Conservation (phyloP, 2,329 filamentous ascomycete genomes). For the Epichloe hybrida region DNA sequence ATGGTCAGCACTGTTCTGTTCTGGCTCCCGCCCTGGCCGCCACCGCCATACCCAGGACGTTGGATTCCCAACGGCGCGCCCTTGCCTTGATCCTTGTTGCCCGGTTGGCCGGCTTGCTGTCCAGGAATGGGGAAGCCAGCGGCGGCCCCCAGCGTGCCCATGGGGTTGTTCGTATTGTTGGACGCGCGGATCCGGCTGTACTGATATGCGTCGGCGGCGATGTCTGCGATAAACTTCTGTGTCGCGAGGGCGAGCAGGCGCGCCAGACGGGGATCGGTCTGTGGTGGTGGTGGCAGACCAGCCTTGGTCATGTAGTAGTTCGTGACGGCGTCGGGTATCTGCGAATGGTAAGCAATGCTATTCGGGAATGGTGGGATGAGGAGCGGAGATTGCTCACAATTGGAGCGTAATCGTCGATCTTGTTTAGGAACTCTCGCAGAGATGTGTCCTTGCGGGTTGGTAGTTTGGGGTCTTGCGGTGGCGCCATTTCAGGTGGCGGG, state of each 20-base stretch:
- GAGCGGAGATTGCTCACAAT: slow-evolving; percentile 50
- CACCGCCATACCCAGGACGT: slow-evolving; percentile 70
- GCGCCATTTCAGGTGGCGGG: slow-evolving; percentile 28
- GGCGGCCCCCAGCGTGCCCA: slow-evolving; percentile 70
- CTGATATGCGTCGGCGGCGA: slow-evolving; percentile 94
- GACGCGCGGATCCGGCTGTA: slow-evolving; percentile 93
- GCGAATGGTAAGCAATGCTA: background rate
- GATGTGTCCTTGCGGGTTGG: slow-evolving; percentile 83
- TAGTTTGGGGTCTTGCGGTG: slow-evolving; percentile 45
- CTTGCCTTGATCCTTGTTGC: slow-evolving; percentile 43
- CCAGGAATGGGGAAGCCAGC: slow-evolving; percentile 55
- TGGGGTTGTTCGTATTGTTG: slow-evolving; percentile 74
- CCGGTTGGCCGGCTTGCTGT: slow-evolving; percentile 43
- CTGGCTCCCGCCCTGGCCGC: slow-evolving; percentile 76
- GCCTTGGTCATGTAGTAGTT: slow-evolving; percentile 96
- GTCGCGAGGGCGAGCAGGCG: slow-evolving; percentile 93
- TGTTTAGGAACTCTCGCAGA: slow-evolving; percentile 79
- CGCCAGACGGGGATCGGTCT: slow-evolving; percentile 79
- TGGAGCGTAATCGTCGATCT: slow-evolving; percentile 97
- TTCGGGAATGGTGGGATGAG: background rate
- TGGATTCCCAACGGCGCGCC: slow-evolving; percentile 57
- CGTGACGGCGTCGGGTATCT: slow-evolving; percentile 96
- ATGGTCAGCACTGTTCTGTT: slow-evolving; percentile 92
- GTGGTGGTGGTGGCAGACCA: slow-evolving; percentile 81
- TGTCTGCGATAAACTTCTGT: slow-evolving; percentile 96